Conservation (phyloP, 352 stramenopile species). For the Phytophthora rubi region DNA sequence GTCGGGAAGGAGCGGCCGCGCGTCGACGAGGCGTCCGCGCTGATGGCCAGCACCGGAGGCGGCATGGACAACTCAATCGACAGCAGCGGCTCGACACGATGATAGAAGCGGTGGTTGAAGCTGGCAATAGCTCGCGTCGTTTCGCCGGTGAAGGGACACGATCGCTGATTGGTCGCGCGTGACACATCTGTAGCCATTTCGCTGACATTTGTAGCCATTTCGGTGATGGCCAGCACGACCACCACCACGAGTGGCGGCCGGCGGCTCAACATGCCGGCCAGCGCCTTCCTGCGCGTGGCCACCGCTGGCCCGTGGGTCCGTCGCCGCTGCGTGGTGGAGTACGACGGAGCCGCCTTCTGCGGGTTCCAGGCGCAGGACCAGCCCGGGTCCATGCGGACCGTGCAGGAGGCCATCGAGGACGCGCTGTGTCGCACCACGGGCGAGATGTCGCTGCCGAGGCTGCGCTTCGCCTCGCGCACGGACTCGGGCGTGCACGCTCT, state of each 20-base stretch:
- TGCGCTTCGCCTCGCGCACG: slow-evolving; percentile 91
- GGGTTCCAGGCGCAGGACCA: slow-evolving; percentile 87
- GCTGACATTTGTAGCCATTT: slow-evolving; percentile 13
- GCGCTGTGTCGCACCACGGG: slow-evolving; percentile 72
- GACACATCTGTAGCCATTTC: neutral
- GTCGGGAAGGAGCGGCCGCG: slow-evolving; percentile 53
- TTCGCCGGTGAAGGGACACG: slow-evolving; percentile 21
- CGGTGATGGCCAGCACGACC: slow-evolving; percentile 6
- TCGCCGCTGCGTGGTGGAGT: slow-evolving; percentile 61
- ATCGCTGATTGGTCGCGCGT: slow-evolving; percentile 26
- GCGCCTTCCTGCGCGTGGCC: slow-evolving; percentile 53
- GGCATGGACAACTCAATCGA: slow-evolving; percentile 10
- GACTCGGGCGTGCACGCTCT: slow-evolving; percentile 93
- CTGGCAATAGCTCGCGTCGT: slow-evolving; percentile 12
- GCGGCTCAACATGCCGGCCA: slow-evolving; percentile 47
- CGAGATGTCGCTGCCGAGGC: slow-evolving; percentile 57
- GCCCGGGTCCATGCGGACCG: slow-evolving; percentile 49
- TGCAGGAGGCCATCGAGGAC: slow-evolving; percentile 80
- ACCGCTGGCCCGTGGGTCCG: slow-evolving; percentile 23
- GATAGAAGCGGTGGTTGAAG: neutral
- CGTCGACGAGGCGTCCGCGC: slow-evolving; percentile 11
- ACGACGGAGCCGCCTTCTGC: slow-evolving; percentile 80
- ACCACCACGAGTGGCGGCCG: slow-evolving; percentile 22
- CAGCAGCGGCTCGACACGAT: neutral
- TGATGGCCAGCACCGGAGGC: slow-evolving; percentile 14